Evolutionary conservation across 164 flowering plant species (phyloP).

Genomic region (Tetrastigma voinierianum): DNA sequence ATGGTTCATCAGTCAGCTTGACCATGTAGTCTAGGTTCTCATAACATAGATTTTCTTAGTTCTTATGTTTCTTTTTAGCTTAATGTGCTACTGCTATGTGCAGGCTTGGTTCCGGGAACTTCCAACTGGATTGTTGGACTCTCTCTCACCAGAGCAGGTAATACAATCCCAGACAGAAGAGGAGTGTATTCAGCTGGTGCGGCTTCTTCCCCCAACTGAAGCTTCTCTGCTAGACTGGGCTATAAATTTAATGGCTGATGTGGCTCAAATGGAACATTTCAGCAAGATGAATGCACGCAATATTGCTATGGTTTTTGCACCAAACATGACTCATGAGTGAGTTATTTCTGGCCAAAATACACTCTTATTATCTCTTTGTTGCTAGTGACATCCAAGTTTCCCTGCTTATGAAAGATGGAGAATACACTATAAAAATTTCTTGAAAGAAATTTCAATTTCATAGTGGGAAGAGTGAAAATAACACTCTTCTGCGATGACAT

Average conservation of each 20-base stretch:
- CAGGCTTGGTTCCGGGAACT: conserved; percentile 63
- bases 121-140: conserved; percentile 46
- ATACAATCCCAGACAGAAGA: conserved; percentile 45
- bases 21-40: too few relatives aligned
- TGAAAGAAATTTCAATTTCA: background rate
- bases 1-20: too few relatives aligned
- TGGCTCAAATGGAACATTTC: conserved; percentile 41
- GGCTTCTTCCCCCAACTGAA: conserved; percentile 44
- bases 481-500: background rate
- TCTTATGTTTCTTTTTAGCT: too few relatives aligned
- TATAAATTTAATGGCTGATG: conserved; percentile 52
- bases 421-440: too few relatives aligned
- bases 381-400: background rate
- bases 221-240: conserved; percentile 54
- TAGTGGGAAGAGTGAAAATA: background rate
- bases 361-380: background rate
- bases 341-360: background rate
- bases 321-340: conserved; percentile 55
- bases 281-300: conserved; percentile 59
- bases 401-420: too few relatives aligned
- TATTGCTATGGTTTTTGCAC: conserved; percentile 54
- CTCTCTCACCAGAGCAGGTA: conserved; percentile 44
- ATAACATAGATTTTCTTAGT: too few relatives aligned
- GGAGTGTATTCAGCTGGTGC: conserved; percentile 38
- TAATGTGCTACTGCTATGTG: background rate